Conservation (phyloP, 116 monocot species). For the Posidonia oceanica region DNA sequence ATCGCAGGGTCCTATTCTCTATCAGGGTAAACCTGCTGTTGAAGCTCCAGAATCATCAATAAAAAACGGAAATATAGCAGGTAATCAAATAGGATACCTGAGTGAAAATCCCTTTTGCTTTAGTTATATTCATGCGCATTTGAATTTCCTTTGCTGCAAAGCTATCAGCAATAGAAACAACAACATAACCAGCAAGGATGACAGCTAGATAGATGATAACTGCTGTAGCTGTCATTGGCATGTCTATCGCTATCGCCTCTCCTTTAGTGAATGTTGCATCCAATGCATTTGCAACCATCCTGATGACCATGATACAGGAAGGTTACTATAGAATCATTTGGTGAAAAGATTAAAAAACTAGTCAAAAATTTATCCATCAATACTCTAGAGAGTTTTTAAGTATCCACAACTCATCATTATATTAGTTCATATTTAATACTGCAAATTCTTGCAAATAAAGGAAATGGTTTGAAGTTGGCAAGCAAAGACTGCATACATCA, state of each 20-base stretch:
- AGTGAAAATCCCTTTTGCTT: conserved; percentile 91
- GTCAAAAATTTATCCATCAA: too few species aligned
- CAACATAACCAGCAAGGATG: conserved; percentile 77
- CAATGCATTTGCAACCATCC: conserved; percentile 78
- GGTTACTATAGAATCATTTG: not conserved
- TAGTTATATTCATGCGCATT: conserved; percentile 62
- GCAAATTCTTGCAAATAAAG: not conserved
- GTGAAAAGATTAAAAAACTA: not conserved
- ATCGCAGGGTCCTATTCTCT: not conserved
- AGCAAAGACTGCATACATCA: conserved; percentile 49
- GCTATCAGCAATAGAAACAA: conserved; percentile 96
- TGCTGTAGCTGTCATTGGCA: conserved; percentile 94
- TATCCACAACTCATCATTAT: too few species aligned
- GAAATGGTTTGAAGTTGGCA: not conserved
- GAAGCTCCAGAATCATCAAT: not conserved
- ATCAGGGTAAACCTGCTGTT: not conserved
- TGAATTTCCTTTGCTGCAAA: conserved; percentile 79
- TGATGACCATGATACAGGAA: conserved; percentile 15
- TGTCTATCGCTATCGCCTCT: conserved; percentile 90
- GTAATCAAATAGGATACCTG: conserved; percentile 38
- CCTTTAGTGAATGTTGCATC: conserved; percentile 67
- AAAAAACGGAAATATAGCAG: not conserved
- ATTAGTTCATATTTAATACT: not conserved
- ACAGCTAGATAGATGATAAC: conserved; percentile 88
- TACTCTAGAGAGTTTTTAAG: too few species aligned